These are phyloP conservation scores for Macroventuria anomochaeta DNA, from an alignment of 2,329 filamentous ascomycete species.

Conservation along the genomic window DNA sequence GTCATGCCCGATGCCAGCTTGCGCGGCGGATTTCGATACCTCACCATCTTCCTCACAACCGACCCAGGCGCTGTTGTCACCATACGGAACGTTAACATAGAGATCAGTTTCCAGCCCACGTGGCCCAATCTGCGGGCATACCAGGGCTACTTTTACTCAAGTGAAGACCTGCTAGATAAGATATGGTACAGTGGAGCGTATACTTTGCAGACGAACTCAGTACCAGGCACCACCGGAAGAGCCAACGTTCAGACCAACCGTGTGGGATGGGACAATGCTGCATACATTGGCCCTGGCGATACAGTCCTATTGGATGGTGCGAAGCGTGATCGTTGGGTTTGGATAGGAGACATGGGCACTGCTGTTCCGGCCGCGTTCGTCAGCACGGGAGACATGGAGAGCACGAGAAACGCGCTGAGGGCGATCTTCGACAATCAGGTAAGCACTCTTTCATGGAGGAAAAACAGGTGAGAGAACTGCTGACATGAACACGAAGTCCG, in stretches of 20 bases:
- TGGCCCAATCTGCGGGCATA: slow-evolving; percentile 54
- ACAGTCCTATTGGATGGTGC: slow-evolving; percentile 11
- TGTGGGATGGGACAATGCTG: slow-evolving; percentile 36
- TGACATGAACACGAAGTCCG: slow-evolving; percentile 26
- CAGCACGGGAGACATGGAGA: slow-evolving; percentile 54
- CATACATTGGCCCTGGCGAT: slow-evolving; percentile 56
- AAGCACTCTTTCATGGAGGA: not conserved
- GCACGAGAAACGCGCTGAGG: slow-evolving; percentile 54
- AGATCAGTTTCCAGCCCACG: slow-evolving; percentile 58
- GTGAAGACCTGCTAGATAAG: slow-evolving; percentile 58
- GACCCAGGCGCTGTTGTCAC: slow-evolving; percentile 45
- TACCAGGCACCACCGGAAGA: slow-evolving; percentile 42
- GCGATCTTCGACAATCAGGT: slow-evolving; percentile 55
- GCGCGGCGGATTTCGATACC: slow-evolving; percentile 61
- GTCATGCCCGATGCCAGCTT: slow-evolving; percentile 54
- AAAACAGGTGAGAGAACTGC: not conserved
- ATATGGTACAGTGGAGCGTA: slow-evolving; percentile 63
- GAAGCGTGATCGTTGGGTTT: slow-evolving; percentile 14
- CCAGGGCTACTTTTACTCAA: slow-evolving; percentile 45
- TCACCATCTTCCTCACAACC: slow-evolving; percentile 56
- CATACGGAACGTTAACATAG: slow-evolving; percentile 50
- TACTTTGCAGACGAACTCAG: slow-evolving; percentile 48
- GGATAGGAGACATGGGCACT: slow-evolving; percentile 52
- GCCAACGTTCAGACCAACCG: slow-evolving; percentile 7
- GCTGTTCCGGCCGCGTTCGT: slow-evolving; percentile 55